phyloP scores from a whole-genome alignment of 805 yeast species.

The Kluyveromyces lactis region DNA sequence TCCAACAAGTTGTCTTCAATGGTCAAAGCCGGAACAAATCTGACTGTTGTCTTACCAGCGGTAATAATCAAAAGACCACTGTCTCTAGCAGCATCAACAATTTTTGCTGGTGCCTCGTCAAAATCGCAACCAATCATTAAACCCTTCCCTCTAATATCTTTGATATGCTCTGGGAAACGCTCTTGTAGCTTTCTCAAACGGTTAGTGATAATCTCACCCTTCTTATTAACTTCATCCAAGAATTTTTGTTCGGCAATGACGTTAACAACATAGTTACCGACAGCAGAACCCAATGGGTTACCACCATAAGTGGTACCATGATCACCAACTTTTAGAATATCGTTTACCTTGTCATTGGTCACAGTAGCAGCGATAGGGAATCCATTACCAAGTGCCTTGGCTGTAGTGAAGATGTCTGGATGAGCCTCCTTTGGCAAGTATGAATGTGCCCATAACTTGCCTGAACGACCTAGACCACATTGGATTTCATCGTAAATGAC shows the following conservation, averaged over 20 bases:
- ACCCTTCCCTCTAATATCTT: constrained; percentile 81
- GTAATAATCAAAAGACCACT: constrained; percentile 78
- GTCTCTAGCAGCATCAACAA: constrained; percentile 67
- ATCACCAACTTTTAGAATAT: constrained; percentile 74
- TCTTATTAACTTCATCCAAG: constrained; percentile 48
- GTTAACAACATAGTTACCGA: constrained; percentile 69
- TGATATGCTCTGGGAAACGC: constrained; percentile 52
- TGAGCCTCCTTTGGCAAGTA: constrained; percentile 69
- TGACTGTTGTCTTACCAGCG: constrained; percentile 84
- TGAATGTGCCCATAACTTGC: constrained; percentile 88
- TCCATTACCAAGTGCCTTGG: constrained; percentile 96
- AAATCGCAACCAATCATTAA: constrained; percentile 80
- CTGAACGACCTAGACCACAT: constrained; percentile 92
- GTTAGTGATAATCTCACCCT: constrained; percentile 47
- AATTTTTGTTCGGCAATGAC: constrained; percentile 55
- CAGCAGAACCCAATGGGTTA: constrained; percentile 82
- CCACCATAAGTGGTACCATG: constrained; percentile 99
- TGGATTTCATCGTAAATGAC: constrained; percentile 94
- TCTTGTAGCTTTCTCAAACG: constrained; percentile 43
- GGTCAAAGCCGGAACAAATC: constrained; percentile 89
- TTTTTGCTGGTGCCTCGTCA: constrained; percentile 46
- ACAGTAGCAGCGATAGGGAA: constrained; percentile 93
- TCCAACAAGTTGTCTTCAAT: constrained; percentile 61
- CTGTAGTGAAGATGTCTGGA: constrained; percentile 91
- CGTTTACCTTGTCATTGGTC: constrained; percentile 72